These are phyloP conservation scores for Komagataella populi DNA, from an alignment of 805 yeast genomes.

Conservation along the genomic window DNA sequence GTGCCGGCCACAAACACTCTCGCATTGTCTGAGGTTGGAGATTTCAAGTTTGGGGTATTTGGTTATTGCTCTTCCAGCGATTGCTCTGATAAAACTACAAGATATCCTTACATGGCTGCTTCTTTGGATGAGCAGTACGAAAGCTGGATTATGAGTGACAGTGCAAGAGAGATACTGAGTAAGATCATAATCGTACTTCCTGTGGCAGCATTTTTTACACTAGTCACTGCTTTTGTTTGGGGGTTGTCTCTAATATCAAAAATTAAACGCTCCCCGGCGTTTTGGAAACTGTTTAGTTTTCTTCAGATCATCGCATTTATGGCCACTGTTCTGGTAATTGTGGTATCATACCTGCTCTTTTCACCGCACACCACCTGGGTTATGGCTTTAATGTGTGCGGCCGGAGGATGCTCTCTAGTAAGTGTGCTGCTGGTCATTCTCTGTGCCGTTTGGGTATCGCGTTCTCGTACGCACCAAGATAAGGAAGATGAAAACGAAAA, in stretches of 20 bases:
- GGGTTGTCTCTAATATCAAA: conserved; percentile 4
- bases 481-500: not conserved
- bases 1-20: conserved; percentile 42
- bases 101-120: conserved; percentile 19
- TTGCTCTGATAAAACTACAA: conserved; percentile 19
- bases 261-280: not conserved
- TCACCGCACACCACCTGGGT: conserved; percentile 58
- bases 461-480: not conserved
- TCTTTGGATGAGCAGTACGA: conserved; percentile 12
- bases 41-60: conserved; percentile 44
- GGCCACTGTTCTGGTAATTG: conserved; percentile 37
- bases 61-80: conserved; percentile 39
- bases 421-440: conserved; percentile 43
- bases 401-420: conserved; percentile 10
- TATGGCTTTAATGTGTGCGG: conserved; percentile 59
- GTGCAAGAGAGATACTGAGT: conserved; percentile 36
- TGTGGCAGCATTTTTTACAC: conserved; percentile 49
- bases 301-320: conserved; percentile 24
- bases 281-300: not conserved
- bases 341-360: conserved; percentile 43
- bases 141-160: conserved; percentile 34
- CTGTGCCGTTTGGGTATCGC: conserved; percentile 9
- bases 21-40: conserved; percentile 31
- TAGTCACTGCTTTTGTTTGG: conserved; percentile 27
- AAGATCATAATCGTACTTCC: conserved; percentile 49